phyloP scores from a whole-genome alignment of 768 basidiomycete genomes.

The Scleroderma bovista region DNA sequence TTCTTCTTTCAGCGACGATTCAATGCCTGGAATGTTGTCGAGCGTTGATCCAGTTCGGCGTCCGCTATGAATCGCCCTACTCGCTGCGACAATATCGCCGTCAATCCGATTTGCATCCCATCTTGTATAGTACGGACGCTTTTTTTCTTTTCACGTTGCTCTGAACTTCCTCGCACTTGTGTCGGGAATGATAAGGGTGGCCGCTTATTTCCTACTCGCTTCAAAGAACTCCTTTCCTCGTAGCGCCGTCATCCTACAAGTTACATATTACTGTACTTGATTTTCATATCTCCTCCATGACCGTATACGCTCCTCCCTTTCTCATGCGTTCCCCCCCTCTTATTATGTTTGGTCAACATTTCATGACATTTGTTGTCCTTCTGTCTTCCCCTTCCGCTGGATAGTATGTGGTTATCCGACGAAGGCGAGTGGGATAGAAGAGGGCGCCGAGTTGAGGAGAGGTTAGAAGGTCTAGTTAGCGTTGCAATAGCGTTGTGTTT shows the following conservation, averaged over 20 bases:
- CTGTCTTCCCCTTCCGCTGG: conserved; percentile 50
- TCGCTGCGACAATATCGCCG: conserved; percentile 17
- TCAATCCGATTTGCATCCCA: conserved; percentile 34
- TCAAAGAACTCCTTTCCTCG: conserved; percentile 17
- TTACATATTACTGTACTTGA: conserved; percentile 9
- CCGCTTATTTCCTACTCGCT: conserved; percentile 28
- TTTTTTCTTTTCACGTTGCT: conserved; percentile 55
- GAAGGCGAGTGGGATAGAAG: conserved; percentile 63
- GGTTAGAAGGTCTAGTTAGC: conserved; percentile 6
- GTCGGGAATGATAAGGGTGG: conserved; percentile 17
- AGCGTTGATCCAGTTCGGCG: conserved; percentile 8
- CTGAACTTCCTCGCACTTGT: conserved; percentile 6
- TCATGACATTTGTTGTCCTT: conserved; percentile 57
- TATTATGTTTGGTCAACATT: conserved; percentile 21
- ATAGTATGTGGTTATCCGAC: conserved; percentile 16
- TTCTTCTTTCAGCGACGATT: conserved; percentile 11
- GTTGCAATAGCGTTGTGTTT: background rate
- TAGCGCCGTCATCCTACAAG: conserved; percentile 25
- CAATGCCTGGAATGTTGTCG: conserved; percentile 18
- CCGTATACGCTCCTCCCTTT: conserved; percentile 15
- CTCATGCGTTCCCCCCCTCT: conserved; percentile 15
- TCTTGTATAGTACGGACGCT: conserved; percentile 67
- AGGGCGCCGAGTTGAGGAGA: conserved; percentile 50
- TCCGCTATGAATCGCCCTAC: conserved; percentile 15
- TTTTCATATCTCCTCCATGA: conserved; percentile 18